Evolutionary conservation across 352 stramenopile species (phyloP).

Genomic region (Phytophthora hibernalis): DNA sequence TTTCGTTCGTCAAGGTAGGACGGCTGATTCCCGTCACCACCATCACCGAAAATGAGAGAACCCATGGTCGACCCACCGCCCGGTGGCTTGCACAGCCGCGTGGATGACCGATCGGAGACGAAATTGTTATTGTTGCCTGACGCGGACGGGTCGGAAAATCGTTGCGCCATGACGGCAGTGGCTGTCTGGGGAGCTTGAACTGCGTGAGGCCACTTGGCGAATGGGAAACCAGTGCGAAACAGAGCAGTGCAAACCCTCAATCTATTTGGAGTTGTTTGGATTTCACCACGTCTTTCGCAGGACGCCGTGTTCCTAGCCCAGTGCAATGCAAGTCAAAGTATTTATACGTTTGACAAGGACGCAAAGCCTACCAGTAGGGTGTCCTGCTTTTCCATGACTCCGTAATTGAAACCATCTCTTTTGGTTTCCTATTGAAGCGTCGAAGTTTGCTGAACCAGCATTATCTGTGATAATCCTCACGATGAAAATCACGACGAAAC

Average conservation of each 20-base stretch:
- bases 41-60: slow-evolving; percentile 55
- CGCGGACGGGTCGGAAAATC: slow-evolving; percentile 7
- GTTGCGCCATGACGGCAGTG: slow-evolving; percentile 22
- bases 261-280: slow-evolving; percentile 25
- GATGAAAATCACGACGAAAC: slow-evolving; percentile 3
- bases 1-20: slow-evolving; percentile 68
- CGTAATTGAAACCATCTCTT: slow-evolving; percentile 20
- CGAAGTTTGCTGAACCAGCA: background rate
- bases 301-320: background rate
- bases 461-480: slow-evolving; percentile 9
- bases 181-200: slow-evolving; percentile 8
- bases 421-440: slow-evolving; percentile 11
- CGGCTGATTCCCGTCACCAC: slow-evolving; percentile 29
- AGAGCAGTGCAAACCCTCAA: background rate
- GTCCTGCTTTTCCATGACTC: background rate
- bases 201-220: slow-evolving; percentile 15
- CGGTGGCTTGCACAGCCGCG: slow-evolving; percentile 53
- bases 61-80: slow-evolving; percentile 54
- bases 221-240: background rate
- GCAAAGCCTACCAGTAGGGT: background rate
- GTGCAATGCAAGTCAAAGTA: slow-evolving; percentile 4
- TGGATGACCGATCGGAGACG: slow-evolving; percentile 48
- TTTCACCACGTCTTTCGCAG: background rate
- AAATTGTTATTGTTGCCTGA: slow-evolving; percentile 62
- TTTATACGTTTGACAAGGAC: slow-evolving; percentile 17